phyloP scores from a whole-genome alignment of 129 eudicot species.

The Chrysanthemum lavandulifolium region DNA sequence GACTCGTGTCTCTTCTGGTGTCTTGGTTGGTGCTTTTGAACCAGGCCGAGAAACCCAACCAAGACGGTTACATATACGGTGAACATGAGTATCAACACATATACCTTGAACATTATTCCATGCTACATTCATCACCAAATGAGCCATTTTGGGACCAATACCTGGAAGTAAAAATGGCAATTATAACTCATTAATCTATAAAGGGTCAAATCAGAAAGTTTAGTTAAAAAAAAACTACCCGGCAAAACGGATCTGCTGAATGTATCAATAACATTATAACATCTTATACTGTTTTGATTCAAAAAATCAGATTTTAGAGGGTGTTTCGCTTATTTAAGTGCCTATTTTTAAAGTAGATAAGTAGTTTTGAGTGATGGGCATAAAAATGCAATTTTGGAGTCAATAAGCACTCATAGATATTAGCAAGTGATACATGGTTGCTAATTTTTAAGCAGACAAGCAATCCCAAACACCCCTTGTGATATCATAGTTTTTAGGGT shows the following conservation, averaged over 20 bases:
- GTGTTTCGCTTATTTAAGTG: too few relatives aligned
- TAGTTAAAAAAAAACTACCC: background rate
- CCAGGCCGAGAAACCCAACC: slow-evolving; percentile 87
- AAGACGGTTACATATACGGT: slow-evolving; percentile 91
- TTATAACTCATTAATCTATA: background rate
- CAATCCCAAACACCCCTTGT: too few relatives aligned
- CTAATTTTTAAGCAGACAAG: too few relatives aligned
- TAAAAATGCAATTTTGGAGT: too few relatives aligned
- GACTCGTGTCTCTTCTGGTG: slow-evolving; percentile 84
- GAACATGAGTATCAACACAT: slow-evolving; percentile 98
- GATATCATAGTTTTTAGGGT: background rate
- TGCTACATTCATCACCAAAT: slow-evolving; percentile 90
- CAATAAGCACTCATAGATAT: too few relatives aligned
- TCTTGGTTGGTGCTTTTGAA: slow-evolving; percentile 58
- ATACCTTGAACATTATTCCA: slow-evolving; percentile 98
- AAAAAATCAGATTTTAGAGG: background rate
- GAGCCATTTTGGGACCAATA: slow-evolving; percentile 99
- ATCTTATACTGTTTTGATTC: background rate
- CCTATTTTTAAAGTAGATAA: too few relatives aligned
- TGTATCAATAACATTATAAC: background rate
- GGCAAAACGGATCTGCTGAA: background rate
- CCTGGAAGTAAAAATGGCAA: slow-evolving; percentile 52
- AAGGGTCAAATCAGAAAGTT: background rate
- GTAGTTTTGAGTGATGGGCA: too few relatives aligned
- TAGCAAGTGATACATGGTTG: too few relatives aligned